phyloP scores from a whole-genome alignment of 2,329 filamentous ascomycete species.

The Microcyclosporella mali region DNA sequence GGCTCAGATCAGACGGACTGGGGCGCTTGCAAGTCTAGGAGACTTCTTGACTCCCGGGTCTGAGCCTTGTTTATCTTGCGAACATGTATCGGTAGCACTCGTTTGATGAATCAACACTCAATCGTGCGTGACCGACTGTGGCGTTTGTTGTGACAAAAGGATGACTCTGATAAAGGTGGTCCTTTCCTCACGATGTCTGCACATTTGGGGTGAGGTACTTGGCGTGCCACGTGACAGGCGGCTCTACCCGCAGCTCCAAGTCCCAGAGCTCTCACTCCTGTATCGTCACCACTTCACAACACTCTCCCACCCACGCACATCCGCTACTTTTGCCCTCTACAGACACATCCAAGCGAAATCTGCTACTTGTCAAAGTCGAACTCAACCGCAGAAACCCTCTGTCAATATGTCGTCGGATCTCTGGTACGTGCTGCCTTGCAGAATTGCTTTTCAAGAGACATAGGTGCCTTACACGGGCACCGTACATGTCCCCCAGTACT shows the following conservation, averaged over 20 bases:
- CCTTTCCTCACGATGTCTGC: too few species aligned
- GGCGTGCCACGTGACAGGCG: too few species aligned
- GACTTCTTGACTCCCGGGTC: background rate
- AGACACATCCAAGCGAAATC: background rate
- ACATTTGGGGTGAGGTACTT: too few species aligned
- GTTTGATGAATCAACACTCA: too few species aligned
- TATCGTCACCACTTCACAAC: constrained; percentile 1
- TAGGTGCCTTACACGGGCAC: constrained; percentile 2
- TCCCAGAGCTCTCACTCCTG: background rate
- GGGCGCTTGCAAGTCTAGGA: too few species aligned
- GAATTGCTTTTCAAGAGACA: constrained; percentile 35
- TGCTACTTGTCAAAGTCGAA: background rate
- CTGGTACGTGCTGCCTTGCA: constrained; percentile 54
- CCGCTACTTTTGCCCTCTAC: background rate
- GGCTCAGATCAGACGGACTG: background rate
- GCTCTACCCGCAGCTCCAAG: background rate
- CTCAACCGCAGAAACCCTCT: background rate
- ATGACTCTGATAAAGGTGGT: background rate
- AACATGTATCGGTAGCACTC: background rate
- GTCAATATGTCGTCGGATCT: constrained; percentile 70
- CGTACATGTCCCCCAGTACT: constrained; percentile 1
- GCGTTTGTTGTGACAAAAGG: too few species aligned
- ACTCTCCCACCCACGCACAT: background rate
- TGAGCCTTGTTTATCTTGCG: background rate
- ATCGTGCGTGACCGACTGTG: too few species aligned